Evolutionary conservation across 495 filamentous ascomycete species (phyloP).

Genomic region (Cudoniella acicularis): DNA sequence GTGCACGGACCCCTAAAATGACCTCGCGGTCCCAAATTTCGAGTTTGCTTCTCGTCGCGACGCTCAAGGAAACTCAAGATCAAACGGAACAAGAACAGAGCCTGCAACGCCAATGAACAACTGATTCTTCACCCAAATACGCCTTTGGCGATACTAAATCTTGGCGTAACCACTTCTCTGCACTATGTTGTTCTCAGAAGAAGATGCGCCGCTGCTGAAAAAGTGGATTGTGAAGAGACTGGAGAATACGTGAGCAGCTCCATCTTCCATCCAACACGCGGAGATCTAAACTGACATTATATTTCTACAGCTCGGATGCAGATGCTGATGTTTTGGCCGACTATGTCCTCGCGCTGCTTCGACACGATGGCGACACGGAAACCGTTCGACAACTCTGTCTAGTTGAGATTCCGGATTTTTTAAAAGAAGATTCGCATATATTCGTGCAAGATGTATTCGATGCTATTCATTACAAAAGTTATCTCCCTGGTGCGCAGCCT

Average conservation of each 20-base stretch:
- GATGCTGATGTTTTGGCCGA: slow-evolving; percentile 94
- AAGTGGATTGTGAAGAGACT: slow-evolving; percentile 86
- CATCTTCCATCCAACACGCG: not conserved
- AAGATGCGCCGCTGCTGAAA: slow-evolving; percentile 70
- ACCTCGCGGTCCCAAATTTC: not conserved
- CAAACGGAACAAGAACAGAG: not conserved
- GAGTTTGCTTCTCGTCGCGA: not conserved
- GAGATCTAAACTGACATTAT: slow-evolving; percentile 6
- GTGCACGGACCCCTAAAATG: not conserved
- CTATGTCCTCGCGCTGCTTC: slow-evolving; percentile 88
- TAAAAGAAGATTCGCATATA: slow-evolving; percentile 72
- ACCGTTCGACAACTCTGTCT: slow-evolving; percentile 70
- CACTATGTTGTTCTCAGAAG: slow-evolving; percentile 75
- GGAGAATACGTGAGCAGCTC: slow-evolving; percentile 76
- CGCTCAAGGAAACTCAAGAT: not conserved
- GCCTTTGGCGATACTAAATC: not conserved
- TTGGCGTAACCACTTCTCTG: not conserved
- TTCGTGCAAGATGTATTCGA: slow-evolving; percentile 89
- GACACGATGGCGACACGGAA: slow-evolving; percentile 71
- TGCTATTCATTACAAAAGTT: slow-evolving; percentile 61
- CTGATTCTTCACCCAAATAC: not conserved
- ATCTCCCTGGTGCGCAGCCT: slow-evolving; percentile 51
- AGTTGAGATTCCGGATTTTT: slow-evolving; percentile 80
- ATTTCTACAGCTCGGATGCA: slow-evolving; percentile 70
- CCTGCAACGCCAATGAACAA: not conserved